A percentile compares a stretch with the other conserved stretches of the same genome.
These are phyloP conservation scores for Linaria vulgaris DNA, from an alignment of 257 asterid species.

Conservation along the genomic window DNA sequence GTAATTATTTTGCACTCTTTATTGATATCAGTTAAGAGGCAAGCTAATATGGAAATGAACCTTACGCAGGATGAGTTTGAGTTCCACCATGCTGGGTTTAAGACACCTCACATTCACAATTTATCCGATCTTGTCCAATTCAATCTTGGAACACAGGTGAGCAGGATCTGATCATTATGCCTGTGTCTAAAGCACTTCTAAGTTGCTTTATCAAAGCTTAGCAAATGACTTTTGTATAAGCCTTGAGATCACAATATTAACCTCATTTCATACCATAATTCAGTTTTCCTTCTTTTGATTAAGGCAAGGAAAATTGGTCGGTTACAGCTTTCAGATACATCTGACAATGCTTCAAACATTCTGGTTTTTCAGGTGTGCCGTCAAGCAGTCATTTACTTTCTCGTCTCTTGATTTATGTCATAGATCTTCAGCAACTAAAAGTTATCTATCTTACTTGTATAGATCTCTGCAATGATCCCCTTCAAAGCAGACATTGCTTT, in stretches of 20 bases:
- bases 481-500: constrained; percentile 76
- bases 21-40: constrained; percentile 15
- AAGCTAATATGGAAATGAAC: constrained; percentile 22
- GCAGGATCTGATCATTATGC: constrained; percentile 16
- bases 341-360: constrained; percentile 70
- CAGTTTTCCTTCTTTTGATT: constrained; percentile 22
- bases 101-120: constrained; percentile 78
- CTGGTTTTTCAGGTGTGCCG: constrained; percentile 86
- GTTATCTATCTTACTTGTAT: constrained; percentile 25
- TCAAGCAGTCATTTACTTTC: constrained; percentile 17
- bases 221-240: constrained; percentile 17
- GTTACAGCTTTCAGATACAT: constrained; percentile 85
- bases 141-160: constrained; percentile 82
- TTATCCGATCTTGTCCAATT: constrained; percentile 86
- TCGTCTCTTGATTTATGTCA: constrained; percentile 9
- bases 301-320: constrained; percentile 71
- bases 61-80: constrained; percentile 71
- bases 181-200: constrained; percentile 8
- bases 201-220: constrained; percentile 19
- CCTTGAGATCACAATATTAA: constrained; percentile 6
- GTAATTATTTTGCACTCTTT: constrained; percentile 5
- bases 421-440: constrained; percentile 13
- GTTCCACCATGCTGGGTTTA: constrained; percentile 84
- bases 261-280: constrained; percentile 11
- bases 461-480: constrained; percentile 85